Conservation (phyloP, 1,284 basidiomycete genomes). For the Agaricales sp. region DNA sequence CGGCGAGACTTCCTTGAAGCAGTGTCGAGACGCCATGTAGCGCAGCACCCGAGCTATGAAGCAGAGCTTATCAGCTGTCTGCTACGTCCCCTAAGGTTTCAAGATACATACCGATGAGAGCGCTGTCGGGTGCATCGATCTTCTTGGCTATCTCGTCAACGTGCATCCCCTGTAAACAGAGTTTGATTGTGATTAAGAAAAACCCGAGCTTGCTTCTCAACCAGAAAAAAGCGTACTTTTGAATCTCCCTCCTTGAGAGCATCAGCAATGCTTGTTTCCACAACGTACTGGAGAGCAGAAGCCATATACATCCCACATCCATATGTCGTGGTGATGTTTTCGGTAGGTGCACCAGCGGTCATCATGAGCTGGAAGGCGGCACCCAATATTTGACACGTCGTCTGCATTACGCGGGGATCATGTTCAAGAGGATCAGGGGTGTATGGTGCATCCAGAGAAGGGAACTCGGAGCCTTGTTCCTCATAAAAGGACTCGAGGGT, state of each 20-base stretch:
- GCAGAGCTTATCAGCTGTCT: no score
- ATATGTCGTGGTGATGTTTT: neutral
- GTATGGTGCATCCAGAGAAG: neutral
- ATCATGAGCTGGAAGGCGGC: neutral
- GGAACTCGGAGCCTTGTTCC: neutral
- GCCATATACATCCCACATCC: neutral
- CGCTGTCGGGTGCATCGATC: neutral
- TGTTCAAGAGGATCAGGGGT: neutral
- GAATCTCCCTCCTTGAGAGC: neutral
- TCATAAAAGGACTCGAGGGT: neutral
- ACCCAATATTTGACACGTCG: neutral
- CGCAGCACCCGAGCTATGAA: constrained; percentile 2
- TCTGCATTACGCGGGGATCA: neutral
- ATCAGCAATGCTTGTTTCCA: neutral
- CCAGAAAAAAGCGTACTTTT: neutral
- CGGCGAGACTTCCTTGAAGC: constrained; percentile 2
- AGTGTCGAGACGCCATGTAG: constrained; percentile 1
- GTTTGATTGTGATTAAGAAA: neutral
- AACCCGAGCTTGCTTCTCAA: neutral
- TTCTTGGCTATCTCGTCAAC: constrained; percentile 3
- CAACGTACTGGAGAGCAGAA: neutral
- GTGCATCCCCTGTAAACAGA: neutral
- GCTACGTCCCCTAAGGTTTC: no score
- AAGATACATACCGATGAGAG: neutral
- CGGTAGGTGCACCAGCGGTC: neutral